Percentiles rank a stretch among this genome's conserved stretches.
Conservation (phyloP, 2,329 filamentous ascomycete species). For the Colletotrichum sp. region DNA sequence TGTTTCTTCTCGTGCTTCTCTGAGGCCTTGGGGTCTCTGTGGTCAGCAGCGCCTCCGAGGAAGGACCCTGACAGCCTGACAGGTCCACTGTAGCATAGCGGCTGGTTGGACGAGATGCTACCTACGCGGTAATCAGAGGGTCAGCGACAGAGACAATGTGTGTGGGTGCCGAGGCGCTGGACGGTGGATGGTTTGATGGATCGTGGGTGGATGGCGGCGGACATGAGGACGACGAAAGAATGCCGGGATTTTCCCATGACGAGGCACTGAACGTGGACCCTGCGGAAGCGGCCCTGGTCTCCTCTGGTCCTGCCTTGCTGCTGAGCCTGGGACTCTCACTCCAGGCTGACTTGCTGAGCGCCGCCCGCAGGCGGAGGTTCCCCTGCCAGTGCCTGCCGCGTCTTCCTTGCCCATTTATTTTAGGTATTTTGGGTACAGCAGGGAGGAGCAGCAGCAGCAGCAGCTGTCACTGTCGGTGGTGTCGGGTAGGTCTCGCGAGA, state of each 20-base stretch:
- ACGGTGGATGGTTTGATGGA: not conserved
- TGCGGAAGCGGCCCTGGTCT: not conserved
- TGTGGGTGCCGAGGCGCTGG: not conserved
- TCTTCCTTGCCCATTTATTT: not conserved
- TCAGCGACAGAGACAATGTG: not conserved
- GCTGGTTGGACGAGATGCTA: not conserved
- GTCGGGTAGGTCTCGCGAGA: not conserved
- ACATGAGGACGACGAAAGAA: not conserved
- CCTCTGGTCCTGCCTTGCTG: not conserved
- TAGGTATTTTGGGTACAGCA: not conserved
- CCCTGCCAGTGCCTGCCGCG: not conserved
- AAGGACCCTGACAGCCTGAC: not conserved
- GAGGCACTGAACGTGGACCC: not conserved
- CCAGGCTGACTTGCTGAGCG: not conserved
- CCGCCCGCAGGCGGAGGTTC: not conserved
- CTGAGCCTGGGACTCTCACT: not conserved
- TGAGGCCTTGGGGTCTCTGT: not conserved
- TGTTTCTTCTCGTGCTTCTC: not conserved
- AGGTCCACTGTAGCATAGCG: slow-evolving; percentile 6
- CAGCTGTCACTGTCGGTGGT: not conserved
- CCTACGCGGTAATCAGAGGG: not conserved
- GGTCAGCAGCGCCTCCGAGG: slow-evolving; percentile 2
- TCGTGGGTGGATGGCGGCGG: not conserved
- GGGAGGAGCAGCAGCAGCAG: not conserved
- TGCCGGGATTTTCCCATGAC: not conserved